A percentile compares a stretch with the other conserved stretches of the same genome.
phyloP scores from a whole-genome alignment of 2,329 filamentous ascomycete species.

The Microcyclospora tardicrescens region DNA sequence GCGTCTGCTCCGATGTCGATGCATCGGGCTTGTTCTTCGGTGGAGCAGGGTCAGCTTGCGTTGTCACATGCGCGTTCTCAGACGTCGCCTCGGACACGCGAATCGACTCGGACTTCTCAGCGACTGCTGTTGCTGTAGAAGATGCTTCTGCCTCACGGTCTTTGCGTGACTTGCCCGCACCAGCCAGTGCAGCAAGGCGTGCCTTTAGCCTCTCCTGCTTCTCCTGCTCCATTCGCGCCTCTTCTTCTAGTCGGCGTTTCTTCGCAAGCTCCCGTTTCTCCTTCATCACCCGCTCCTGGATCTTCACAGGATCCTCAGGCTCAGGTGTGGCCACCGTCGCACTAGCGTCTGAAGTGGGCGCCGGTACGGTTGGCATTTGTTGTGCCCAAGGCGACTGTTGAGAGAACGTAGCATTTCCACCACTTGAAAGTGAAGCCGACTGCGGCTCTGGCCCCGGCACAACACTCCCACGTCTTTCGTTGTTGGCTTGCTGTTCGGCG shows the following conservation, averaged over 20 bases:
- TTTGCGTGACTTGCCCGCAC: slow-evolving; percentile 21
- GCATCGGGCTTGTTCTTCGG: neutral
- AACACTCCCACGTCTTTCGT: slow-evolving; percentile 20
- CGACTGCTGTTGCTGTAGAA: slow-evolving; percentile 9
- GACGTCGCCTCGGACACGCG: neutral
- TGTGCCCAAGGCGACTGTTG: slow-evolving; percentile 21
- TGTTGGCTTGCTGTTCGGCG: slow-evolving; percentile 28
- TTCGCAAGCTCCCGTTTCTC: slow-evolving; percentile 24
- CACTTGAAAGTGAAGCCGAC: no score
- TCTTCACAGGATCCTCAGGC: slow-evolving; percentile 48
- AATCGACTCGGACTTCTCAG: slow-evolving; percentile 5
- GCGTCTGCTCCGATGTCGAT: neutral
- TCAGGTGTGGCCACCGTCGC: slow-evolving; percentile 5
- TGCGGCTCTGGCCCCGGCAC: slow-evolving; percentile 13
- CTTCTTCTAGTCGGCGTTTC: slow-evolving; percentile 19
- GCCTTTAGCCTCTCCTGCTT: slow-evolving; percentile 20
- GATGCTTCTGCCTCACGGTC: slow-evolving; percentile 22
- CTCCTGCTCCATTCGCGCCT: slow-evolving; percentile 15
- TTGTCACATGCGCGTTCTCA: neutral
- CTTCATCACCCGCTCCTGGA: slow-evolving; percentile 43
- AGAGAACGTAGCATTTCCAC: slow-evolving; percentile 11
- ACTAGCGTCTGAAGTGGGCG: slow-evolving; percentile 5
- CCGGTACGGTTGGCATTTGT: slow-evolving; percentile 18
- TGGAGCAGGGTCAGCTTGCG: neutral
- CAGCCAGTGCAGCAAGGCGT: slow-evolving; percentile 21